phyloP scores from a whole-genome alignment of 1,284 basidiomycete species.

The Pisolithus thermaeus region DNA sequence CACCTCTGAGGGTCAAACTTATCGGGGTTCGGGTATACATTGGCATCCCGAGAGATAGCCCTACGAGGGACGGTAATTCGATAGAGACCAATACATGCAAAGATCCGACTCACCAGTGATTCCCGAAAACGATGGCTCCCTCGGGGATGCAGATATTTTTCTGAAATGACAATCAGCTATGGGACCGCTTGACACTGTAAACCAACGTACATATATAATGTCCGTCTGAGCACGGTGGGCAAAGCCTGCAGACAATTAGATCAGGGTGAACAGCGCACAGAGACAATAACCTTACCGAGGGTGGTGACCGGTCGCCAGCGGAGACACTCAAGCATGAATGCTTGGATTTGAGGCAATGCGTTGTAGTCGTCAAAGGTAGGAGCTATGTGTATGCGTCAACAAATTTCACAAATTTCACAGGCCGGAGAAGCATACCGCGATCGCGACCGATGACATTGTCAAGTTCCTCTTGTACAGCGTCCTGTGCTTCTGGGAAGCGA shows the following conservation, averaged over 20 bases:
- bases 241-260: conserved; percentile 17
- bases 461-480: conserved; percentile 39
- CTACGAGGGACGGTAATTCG: conserved; percentile 9
- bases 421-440: conserved; percentile 23
- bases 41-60: conserved; percentile 28
- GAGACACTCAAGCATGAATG: conserved; percentile 40
- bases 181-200: not conserved
- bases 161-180: conserved; percentile 11
- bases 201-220: conserved; percentile 24
- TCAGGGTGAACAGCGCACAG: conserved; percentile 4
- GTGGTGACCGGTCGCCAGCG: conserved; percentile 40
- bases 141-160: conserved; percentile 26
- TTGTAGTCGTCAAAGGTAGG: conserved; percentile 36
- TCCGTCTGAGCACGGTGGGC: conserved; percentile 24
- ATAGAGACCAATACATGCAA: too few relatives aligned
- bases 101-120: conserved; percentile 21
- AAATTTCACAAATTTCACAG: not conserved
- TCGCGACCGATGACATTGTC: conserved; percentile 38
- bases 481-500: conserved; percentile 35
- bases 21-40: conserved; percentile 25
- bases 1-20: conserved; percentile 26
- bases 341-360: conserved; percentile 34
- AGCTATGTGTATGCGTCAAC: conserved; percentile 20
- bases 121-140: conserved; percentile 29
- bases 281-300: conserved; percentile 14